Percentiles rank a stretch among this genome's conserved stretches.
These are phyloP conservation scores for Wakefieldia striispora DNA, from an alignment of 768 basidiomycete species.

Conservation along the genomic window DNA sequence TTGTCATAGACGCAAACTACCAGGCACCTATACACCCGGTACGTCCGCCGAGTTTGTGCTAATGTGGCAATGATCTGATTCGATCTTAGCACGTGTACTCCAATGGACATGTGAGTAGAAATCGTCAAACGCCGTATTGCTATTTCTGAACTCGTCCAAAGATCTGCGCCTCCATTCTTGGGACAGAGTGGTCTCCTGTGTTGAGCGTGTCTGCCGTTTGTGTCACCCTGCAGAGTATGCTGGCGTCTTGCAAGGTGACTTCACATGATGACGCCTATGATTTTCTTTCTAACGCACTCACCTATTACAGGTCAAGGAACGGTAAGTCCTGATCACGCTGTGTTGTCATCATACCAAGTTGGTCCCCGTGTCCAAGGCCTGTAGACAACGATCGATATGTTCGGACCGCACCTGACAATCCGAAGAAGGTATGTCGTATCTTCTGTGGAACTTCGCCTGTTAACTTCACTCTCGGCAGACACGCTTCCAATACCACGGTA, in stretches of 20 bases:
- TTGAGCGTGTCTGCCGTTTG: slow-evolving; percentile 79
- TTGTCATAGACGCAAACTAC: slow-evolving; percentile 62
- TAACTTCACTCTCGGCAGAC: slow-evolving; percentile 46
- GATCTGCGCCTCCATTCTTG: slow-evolving; percentile 90
- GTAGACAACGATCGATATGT: slow-evolving; percentile 85
- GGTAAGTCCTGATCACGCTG: slow-evolving; percentile 40
- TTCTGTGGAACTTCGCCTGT: neutral
- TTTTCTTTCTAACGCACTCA: neutral
- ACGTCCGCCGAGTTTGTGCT: slow-evolving; percentile 28
- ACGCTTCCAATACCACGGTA: slow-evolving; percentile 80
- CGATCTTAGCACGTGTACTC: slow-evolving; percentile 76
- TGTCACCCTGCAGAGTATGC: slow-evolving; percentile 88
- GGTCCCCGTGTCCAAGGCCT: slow-evolving; percentile 47
- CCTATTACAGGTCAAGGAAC: slow-evolving; percentile 50
- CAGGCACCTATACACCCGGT: slow-evolving; percentile 81
- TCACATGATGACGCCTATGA: neutral
- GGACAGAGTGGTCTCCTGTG: slow-evolving; percentile 89
- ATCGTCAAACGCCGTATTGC: slow-evolving; percentile 4
- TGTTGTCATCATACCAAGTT: slow-evolving; percentile 3
- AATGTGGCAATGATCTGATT: slow-evolving; percentile 8
- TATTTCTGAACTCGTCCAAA: slow-evolving; percentile 29
- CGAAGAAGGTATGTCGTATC: slow-evolving; percentile 66
- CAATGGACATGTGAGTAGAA: slow-evolving; percentile 69
- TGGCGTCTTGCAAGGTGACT: slow-evolving; percentile 84
- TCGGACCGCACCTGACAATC: slow-evolving; percentile 72